Conservation (phyloP, 768 basidiomycete species). For the Mycena maculata region DNA sequence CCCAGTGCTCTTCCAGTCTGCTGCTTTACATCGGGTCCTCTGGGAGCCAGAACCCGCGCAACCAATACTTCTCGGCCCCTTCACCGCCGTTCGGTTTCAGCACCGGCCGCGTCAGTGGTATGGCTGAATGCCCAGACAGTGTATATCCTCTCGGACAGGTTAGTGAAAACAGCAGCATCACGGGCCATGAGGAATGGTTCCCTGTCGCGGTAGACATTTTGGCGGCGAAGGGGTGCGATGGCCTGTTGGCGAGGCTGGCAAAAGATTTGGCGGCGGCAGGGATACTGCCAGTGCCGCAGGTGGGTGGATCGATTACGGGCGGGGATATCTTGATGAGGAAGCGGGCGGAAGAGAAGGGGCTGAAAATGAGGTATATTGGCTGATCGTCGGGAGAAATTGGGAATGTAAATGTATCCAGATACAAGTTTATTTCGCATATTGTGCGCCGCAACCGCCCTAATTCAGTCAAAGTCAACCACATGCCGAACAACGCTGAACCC, state of each 20-base stretch:
- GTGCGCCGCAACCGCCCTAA: background rate
- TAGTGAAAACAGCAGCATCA: constrained; percentile 22
- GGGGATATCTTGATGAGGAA: constrained; percentile 26
- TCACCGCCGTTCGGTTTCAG: constrained; percentile 20
- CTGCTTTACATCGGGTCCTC: constrained; percentile 17
- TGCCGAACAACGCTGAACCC: constrained; percentile 5
- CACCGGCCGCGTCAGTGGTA: constrained; percentile 15
- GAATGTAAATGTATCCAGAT: constrained; percentile 1
- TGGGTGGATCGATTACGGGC: constrained; percentile 16
- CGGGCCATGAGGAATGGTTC: constrained; percentile 22
- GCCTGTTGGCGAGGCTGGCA: constrained; percentile 22
- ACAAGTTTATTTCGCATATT: background rate
- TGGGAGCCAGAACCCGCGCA: constrained; percentile 12
- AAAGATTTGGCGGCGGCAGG: constrained; percentile 19
- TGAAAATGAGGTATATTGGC: constrained; percentile 18
- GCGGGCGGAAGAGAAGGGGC: constrained; percentile 19
- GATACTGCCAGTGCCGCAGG: constrained; percentile 21
- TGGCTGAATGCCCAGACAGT: constrained; percentile 22
- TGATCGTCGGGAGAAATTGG: constrained; percentile 5
- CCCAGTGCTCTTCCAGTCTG: constrained; percentile 14
- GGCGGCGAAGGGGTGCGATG: constrained; percentile 21
- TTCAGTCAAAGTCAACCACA: constrained; percentile 5
- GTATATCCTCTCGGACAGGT: constrained; percentile 19
- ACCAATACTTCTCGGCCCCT: constrained; percentile 14
- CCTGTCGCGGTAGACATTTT: constrained; percentile 21